Evolutionary conservation across 176 grass and related monocot genomes (phyloP), one percentile per base, ranked within the genome.

Genomic region (Aegilops tauschii): DNA sequence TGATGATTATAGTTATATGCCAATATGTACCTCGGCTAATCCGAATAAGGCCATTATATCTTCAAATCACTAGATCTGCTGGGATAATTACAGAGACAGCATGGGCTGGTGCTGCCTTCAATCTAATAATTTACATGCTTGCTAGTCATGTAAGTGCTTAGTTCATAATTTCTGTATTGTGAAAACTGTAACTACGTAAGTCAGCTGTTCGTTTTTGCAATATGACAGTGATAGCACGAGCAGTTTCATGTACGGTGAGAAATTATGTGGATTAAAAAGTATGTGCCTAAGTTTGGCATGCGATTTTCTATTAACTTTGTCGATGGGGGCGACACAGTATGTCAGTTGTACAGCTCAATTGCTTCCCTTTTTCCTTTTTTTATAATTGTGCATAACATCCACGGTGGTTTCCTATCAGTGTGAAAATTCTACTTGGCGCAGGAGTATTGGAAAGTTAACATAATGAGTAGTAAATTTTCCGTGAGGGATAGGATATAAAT

Each of bases 41-140:
- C 64, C 69, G 96, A 67, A 98, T 98, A 87, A 89, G 92, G 77
- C 93, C 96, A 50, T 86, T 98, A 50, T 98, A 98, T 89, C 91
- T 88, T 31, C 89, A 95, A 92, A 93, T 98, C 86, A 98, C 91
- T 52, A 91, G 93, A 82, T 95, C 93, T 34, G 91, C 93, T 86
- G 96, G 96, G 37, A 92, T 95, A 66, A 93, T 98, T 67, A 84
- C 91, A 79, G 91, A 95, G 86, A 98, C 93, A 89, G 90, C 96
- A 69, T 83, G 93, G 79, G 86, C 83, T 86, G 96, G 96, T 63
- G 96, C 96, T 89, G 93, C 90, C 79, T 94, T 95, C 78, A 98
- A 95, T 50, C 91, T 98, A 87, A 61, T 98, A 78, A 90, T 92
- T 89, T 98, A 98, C 84, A 92, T 98, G 93, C 96, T 98, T 80